These are phyloP conservation scores for Cicer cuneatum DNA, from an alignment of 306 rosid genomes.

Conservation along the genomic window DNA sequence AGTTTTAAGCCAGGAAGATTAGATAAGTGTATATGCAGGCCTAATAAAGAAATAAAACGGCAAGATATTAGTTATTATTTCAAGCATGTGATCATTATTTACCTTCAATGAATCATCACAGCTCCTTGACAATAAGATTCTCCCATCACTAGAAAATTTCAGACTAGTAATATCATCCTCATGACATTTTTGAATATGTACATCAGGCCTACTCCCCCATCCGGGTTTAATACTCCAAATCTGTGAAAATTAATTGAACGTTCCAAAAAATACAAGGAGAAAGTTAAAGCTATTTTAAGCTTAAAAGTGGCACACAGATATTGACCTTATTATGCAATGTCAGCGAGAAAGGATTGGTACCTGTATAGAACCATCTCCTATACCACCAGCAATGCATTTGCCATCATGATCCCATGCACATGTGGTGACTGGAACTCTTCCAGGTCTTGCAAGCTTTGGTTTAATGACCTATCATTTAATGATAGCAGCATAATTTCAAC, in stretches of 20 bases:
- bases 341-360: slow-evolving; percentile 47
- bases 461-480: slow-evolving; percentile 78
- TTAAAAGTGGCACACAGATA: slow-evolving; percentile 16
- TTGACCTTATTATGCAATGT: slow-evolving; percentile 13
- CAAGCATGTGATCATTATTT: slow-evolving; percentile 21
- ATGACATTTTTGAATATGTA: slow-evolving; percentile 68
- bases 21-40: neutral
- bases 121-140: slow-evolving; percentile 77
- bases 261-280: slow-evolving; percentile 40
- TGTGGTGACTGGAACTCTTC: slow-evolving; percentile 91
- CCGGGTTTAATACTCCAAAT: slow-evolving; percentile 92
- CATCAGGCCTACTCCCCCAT: slow-evolving; percentile 97
- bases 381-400: slow-evolving; percentile 87
- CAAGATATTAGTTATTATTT: slow-evolving; percentile 9
- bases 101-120: slow-evolving; percentile 89
- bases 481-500: slow-evolving; percentile 32
- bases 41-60: slow-evolving; percentile 29
- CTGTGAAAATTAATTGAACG: slow-evolving; percentile 51
- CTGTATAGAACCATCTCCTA: slow-evolving; percentile 97
- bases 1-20: slow-evolving; percentile 28
- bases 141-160: slow-evolving; percentile 85
- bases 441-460: slow-evolving; percentile 88
- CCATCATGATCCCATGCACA: slow-evolving; percentile 93
- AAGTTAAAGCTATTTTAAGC: slow-evolving; percentile 17
- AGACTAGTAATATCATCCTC: slow-evolving; percentile 77